These are phyloP conservation scores for Firmiana major DNA, from an alignment of 345 rosid species.

Conservation along the genomic window DNA sequence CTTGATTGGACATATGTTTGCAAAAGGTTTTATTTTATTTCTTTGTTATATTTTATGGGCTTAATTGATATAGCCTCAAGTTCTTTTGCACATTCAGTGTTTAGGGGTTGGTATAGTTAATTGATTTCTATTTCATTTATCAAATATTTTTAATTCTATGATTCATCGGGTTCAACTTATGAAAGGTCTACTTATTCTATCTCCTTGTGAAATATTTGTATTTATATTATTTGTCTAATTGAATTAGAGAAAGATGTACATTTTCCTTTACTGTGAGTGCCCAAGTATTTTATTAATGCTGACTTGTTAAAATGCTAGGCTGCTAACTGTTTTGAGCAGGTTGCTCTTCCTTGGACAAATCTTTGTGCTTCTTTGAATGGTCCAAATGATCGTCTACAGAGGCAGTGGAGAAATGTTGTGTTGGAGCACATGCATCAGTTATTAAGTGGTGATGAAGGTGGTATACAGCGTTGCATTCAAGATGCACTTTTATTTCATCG, in stretches of 20 bases:
- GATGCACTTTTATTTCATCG: conserved; percentile 38
- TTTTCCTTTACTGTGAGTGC: conserved; percentile 1
- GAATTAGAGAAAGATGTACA: not conserved
- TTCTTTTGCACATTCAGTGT: not conserved
- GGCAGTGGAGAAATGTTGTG: conserved; percentile 38
- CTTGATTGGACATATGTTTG: not conserved
- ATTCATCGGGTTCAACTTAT: not conserved
- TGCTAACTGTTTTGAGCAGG: conserved; percentile 16
- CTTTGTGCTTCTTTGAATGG: conserved; percentile 20
- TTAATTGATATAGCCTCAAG: not conserved
- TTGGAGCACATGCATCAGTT: conserved; percentile 45
- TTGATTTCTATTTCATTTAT: not conserved
- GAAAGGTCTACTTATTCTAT: not conserved
- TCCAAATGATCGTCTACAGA: conserved; percentile 23
- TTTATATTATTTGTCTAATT: not conserved
- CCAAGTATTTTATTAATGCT: not conserved
- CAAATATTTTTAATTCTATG: not conserved
- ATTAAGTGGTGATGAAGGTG: conserved; percentile 39
- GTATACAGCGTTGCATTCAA: conserved; percentile 42
- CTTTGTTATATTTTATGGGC: not conserved
- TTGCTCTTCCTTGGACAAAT: conserved; percentile 3
- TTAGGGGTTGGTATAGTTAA: not conserved
- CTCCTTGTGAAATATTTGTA: not conserved
- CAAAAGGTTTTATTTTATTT: not conserved
- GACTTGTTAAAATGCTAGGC: conserved; percentile 11